Evolutionary conservation across 2,329 filamentous ascomycete species (phyloP).

Genomic region (Drechslerella coelobrocha): DNA sequence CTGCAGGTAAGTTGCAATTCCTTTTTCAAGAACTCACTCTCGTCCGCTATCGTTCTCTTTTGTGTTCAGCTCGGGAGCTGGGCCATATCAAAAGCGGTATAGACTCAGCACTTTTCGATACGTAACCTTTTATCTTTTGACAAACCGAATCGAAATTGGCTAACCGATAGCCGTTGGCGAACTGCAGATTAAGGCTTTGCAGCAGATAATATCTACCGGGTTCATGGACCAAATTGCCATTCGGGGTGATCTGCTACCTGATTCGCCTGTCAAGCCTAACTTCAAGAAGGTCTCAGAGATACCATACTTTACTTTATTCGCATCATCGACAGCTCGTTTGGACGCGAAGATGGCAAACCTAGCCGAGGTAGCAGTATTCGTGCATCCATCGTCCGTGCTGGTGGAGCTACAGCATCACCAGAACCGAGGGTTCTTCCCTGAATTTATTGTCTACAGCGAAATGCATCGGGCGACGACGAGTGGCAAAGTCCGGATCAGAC

Average conservation of each 20-base stretch:
- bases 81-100: conserved; percentile 33
- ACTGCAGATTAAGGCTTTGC: conserved; percentile 71
- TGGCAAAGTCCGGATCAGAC: conserved; percentile 82
- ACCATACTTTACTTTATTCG: conserved; percentile 84
- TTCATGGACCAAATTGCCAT: conserved; percentile 96
- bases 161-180: conserved; percentile 29
- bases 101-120: conserved; percentile 11
- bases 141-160: conserved; percentile 11
- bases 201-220: conserved; percentile 88
- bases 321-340: conserved; percentile 63
- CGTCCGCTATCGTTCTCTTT: conserved; percentile 1
- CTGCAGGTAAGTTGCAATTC: conserved; percentile 62
- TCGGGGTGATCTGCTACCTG: conserved; percentile 82
- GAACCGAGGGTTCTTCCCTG: conserved; percentile 75
- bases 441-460: conserved; percentile 86
- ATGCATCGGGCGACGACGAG: conserved; percentile 72
- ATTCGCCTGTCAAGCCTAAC: conserved; percentile 64
- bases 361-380: conserved; percentile 74
- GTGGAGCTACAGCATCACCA: conserved; percentile 68
- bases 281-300: conserved; percentile 72
- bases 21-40: neutral
- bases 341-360: conserved; percentile 60
- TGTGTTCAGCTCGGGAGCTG: neutral
- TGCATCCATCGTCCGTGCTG: conserved; percentile 85
- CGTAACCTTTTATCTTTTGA: conserved; percentile 11